Base-by-base conservation (phyloP, 306 rosid species). In the Prunus salicina region DNA sequence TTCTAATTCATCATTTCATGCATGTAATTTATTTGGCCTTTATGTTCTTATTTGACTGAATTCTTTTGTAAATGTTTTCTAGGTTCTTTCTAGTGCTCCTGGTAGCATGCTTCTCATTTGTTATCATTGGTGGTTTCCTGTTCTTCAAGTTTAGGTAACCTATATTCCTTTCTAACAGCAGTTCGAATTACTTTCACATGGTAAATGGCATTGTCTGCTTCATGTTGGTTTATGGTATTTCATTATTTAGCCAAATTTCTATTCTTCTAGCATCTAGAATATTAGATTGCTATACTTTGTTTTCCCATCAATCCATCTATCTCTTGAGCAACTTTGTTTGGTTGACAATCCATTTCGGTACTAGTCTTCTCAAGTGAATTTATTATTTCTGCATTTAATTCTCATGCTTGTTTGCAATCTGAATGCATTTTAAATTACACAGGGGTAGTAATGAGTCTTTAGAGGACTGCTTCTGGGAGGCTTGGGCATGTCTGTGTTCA, bases 401-500 rank as follows among this genome's bases (percentile, higher is more conserved):
- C 82, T 77, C 74, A 64, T 77, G 51, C 60, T 75, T 80, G 80
- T 76, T 74, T 83, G 67, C 65, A 67, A 89, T 76, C 57, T 80
- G 67, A 78, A 67, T 76, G 76, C 46, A 64, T 82, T 52, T 47
- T 75, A 64, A 50, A 78, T 64, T 57, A 61, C 72, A 77, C 85
- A 90, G 94, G 89, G 89, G 82, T 64, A 75, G 24, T 62, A 67
- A 81, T 11, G 91, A 83, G 16, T 74, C 99, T 82, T 83, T 95
- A 74, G 99, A 92, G 85, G 98, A 95, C 78, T 95, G 99, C 89
- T 77, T 89, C 63, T 95, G 99, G 99, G 99, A 95, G 83, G 99
- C 99, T 27, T 95, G 99, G 99, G 99, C 98, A 76, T 95, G 99
- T 67, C 92, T 95, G 13, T 83, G 89, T 78, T 86, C 96, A 25